Conservation (phyloP, 768 basidiomycete species). For the Cystobasidium ongulense region DNA sequence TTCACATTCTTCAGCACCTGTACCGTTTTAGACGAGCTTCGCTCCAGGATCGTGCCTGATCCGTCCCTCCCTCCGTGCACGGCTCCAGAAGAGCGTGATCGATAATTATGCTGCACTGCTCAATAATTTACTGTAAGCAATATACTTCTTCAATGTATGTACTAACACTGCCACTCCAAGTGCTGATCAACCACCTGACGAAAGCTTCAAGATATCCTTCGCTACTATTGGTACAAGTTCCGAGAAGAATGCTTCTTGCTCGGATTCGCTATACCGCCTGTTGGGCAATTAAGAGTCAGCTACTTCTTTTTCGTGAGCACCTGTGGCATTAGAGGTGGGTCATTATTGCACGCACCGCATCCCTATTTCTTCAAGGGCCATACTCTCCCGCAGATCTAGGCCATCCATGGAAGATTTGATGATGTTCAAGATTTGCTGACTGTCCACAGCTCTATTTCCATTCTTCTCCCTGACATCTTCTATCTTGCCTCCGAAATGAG, state of each 20-base stretch:
- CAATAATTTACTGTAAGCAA: neutral
- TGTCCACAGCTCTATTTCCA: neutral
- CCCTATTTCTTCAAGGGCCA: conserved; percentile 20
- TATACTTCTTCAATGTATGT: neutral
- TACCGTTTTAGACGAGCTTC: too few relatives aligned
- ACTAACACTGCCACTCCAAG: neutral
- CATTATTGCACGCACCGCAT: neutral
- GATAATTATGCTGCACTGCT: neutral
- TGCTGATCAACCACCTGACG: neutral
- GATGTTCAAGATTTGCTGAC: conserved; percentile 21
- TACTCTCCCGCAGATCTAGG: conserved; percentile 25
- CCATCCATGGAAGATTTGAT: conserved; percentile 30
- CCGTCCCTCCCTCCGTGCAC: too few relatives aligned
- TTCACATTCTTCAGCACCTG: too few relatives aligned
- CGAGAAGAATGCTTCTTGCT: conserved; percentile 15
- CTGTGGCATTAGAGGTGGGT: neutral
- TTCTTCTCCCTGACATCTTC: conserved; percentile 21
- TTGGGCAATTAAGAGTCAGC: neutral
- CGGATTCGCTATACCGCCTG: conserved; percentile 12
- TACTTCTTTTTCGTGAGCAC: neutral
- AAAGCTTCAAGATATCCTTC: conserved; percentile 9
- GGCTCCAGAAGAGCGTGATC: too few relatives aligned
- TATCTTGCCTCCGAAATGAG: conserved; percentile 14
- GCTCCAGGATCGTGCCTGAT: too few relatives aligned
- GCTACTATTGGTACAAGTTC: conserved; percentile 15